These are phyloP conservation scores for Penicillium sclerotigenum DNA, from an alignment of 2,329 filamentous ascomycete species.

Conservation along the genomic window DNA sequence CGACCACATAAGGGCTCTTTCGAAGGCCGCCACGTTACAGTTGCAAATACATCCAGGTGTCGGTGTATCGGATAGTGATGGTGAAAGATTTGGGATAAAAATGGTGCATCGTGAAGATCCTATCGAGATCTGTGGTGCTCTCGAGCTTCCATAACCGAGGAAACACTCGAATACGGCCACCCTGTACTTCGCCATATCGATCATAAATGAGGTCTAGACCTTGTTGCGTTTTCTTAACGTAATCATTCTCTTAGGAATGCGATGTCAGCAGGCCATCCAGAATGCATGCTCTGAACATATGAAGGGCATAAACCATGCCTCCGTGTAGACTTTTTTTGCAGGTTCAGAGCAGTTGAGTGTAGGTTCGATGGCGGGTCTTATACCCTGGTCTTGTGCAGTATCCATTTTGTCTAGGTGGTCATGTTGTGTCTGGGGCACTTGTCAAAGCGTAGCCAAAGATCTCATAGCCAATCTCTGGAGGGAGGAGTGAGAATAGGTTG, in stretches of 20 bases:
- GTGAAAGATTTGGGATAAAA: conserved; percentile 41
- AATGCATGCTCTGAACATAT: conserved; percentile 40
- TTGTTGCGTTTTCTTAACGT: conserved; percentile 11
- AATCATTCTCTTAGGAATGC: conserved; percentile 30
- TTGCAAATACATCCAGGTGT: conserved; percentile 49
- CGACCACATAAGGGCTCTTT: not conserved
- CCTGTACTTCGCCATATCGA: conserved; percentile 26
- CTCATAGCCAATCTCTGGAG: not conserved
- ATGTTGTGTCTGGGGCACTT: not conserved
- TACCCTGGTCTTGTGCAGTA: not conserved
- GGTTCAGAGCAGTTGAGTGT: conserved; percentile 42
- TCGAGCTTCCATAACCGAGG: conserved; percentile 45
- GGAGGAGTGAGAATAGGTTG: not conserved
- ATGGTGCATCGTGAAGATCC: conserved; percentile 25
- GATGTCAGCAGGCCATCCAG: conserved; percentile 35
- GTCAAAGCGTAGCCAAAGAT: not conserved
- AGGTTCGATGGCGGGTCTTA: conserved; percentile 27
- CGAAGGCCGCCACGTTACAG: conserved; percentile 36
- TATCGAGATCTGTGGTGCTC: conserved; percentile 19
- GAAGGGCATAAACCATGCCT: conserved; percentile 47
- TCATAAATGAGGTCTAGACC: conserved; percentile 19
- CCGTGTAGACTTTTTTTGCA: conserved; percentile 45
- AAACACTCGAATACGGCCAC: conserved; percentile 41
- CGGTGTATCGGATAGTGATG: conserved; percentile 50
- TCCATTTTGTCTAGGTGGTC: not conserved